Evolutionary conservation across 805 yeast genomes (phyloP).

Genomic region (Cyberlindnera euphorbiiphila): DNA sequence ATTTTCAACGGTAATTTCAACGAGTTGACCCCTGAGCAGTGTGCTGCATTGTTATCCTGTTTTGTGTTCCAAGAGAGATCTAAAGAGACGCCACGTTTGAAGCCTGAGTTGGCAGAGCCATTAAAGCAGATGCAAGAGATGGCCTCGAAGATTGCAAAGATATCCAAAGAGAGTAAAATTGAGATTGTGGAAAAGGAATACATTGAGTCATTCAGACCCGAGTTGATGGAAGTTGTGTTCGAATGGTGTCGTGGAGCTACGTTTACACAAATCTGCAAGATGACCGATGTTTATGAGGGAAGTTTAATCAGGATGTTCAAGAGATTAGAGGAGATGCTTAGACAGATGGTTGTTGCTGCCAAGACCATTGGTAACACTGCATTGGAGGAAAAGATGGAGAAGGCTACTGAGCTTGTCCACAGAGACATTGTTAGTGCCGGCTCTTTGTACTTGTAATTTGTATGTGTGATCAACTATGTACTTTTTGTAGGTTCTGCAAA

Average conservation of each 20-base stretch:
- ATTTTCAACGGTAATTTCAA: slow-evolving; percentile 94
- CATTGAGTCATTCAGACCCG: slow-evolving; percentile 86
- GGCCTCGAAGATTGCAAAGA: slow-evolving; percentile 87
- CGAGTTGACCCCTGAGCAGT: slow-evolving; percentile 81
- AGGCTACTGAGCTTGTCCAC: slow-evolving; percentile 79
- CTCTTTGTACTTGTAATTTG: slow-evolving; percentile 60
- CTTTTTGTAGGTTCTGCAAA: no score
- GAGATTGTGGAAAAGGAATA: slow-evolving; percentile 91
- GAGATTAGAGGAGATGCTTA: slow-evolving; percentile 86
- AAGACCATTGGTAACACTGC: slow-evolving; percentile 90
- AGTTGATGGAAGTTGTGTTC: slow-evolving; percentile 93
- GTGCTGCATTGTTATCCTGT: slow-evolving; percentile 89
- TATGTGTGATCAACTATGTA: no score
- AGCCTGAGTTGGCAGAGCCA: slow-evolving; percentile 92
- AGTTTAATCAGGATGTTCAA: slow-evolving; percentile 92
- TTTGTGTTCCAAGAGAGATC: slow-evolving; percentile 97
- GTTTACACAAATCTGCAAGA: slow-evolving; percentile 94
- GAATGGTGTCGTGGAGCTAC: slow-evolving; percentile 97
- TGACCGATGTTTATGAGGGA: slow-evolving; percentile 99
- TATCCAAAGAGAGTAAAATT: slow-evolving; percentile 83
- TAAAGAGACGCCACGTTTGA: slow-evolving; percentile 78
- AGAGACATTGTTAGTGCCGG: slow-evolving; percentile 97
- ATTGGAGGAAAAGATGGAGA: slow-evolving; percentile 83
- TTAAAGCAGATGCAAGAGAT: slow-evolving; percentile 82
- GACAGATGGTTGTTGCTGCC: slow-evolving; percentile 89